Conservation (phyloP, 2,329 filamentous ascomycete genomes). For the Hortaea werneckii region DNA sequence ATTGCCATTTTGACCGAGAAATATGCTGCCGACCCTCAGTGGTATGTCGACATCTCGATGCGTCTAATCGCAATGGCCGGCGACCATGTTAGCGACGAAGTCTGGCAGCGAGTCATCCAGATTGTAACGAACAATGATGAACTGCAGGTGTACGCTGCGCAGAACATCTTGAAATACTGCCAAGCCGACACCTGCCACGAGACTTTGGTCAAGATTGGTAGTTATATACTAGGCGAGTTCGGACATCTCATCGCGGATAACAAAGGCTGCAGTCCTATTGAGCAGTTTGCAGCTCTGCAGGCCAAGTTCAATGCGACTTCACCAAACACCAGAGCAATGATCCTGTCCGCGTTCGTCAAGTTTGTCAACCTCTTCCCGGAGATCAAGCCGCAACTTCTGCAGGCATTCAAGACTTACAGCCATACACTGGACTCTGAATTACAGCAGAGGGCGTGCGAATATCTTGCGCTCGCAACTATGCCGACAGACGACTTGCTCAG, state of each 20-base stretch:
- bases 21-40: constrained; percentile 95
- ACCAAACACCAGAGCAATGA: constrained; percentile 81
- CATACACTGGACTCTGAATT: constrained; percentile 91
- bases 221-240: constrained; percentile 92
- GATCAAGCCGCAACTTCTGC: constrained; percentile 88
- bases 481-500: constrained; percentile 84
- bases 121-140: constrained; percentile 99
- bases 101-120: constrained; percentile 97
- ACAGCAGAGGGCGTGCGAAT: constrained; percentile 93
- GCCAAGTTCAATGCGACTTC: constrained; percentile 83
- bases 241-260: constrained; percentile 93
- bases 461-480: constrained; percentile 72
- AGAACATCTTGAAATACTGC: constrained; percentile 84
- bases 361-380: constrained; percentile 97
- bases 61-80: constrained; percentile 92
- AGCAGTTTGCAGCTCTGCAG: constrained; percentile 89
- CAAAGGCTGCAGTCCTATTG: constrained; percentile 85
- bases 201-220: constrained; percentile 93
- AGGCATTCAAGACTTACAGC: constrained; percentile 84
- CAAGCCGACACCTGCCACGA: constrained; percentile 92
- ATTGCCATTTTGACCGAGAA: constrained; percentile 98
- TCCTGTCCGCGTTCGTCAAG: constrained; percentile 91
- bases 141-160: constrained; percentile 88
- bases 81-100: constrained; percentile 96
- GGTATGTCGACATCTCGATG: constrained; percentile 97